These are phyloP conservation scores for Fusarium subtropicale DNA, from an alignment of 2,329 filamentous ascomycete species.

Conservation along the genomic window DNA sequence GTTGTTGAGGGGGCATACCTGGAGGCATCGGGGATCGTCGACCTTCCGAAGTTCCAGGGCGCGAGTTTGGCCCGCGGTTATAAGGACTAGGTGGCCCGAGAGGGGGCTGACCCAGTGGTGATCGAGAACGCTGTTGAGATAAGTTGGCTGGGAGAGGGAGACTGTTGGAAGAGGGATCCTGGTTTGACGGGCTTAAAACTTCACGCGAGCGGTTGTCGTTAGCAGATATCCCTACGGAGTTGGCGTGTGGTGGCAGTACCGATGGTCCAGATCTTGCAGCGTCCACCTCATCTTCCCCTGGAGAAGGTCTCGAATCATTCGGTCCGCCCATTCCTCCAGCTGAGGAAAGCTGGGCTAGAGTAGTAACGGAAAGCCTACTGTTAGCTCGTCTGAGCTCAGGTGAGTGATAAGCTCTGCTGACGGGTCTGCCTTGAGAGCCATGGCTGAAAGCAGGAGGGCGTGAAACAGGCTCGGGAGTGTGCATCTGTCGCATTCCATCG, in stretches of 20 bases:
- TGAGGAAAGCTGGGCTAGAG: slow-evolving; percentile 81
- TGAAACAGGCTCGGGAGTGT: slow-evolving; percentile 80
- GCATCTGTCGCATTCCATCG: slow-evolving; percentile 65
- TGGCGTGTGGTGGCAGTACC: slow-evolving; percentile 64
- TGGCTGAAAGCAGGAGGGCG: slow-evolving; percentile 84
- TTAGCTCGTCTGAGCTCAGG: slow-evolving; percentile 84
- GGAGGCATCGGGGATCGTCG: slow-evolving; percentile 48
- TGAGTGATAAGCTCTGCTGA: slow-evolving; percentile 75
- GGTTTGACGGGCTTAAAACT: slow-evolving; percentile 59
- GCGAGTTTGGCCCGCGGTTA: slow-evolving; percentile 49
- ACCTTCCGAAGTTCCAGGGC: slow-evolving; percentile 50
- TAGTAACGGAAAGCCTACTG: slow-evolving; percentile 84
- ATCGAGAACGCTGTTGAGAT: slow-evolving; percentile 57
- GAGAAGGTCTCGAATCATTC: slow-evolving; percentile 48
- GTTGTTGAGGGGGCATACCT: slow-evolving; percentile 45
- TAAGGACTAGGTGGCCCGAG: slow-evolving; percentile 51
- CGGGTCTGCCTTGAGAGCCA: slow-evolving; percentile 75
- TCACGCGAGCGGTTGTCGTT: slow-evolving; percentile 66
- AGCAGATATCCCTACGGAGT: slow-evolving; percentile 64
- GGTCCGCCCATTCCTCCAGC: slow-evolving; percentile 67
- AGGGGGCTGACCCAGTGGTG: slow-evolving; percentile 56
- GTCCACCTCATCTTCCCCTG: slow-evolving; percentile 51
- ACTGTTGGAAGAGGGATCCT: slow-evolving; percentile 52
- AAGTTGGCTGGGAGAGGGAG: slow-evolving; percentile 57
- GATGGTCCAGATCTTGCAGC: slow-evolving; percentile 56